A percentile compares a stretch with the other conserved stretches of the same genome.
These are phyloP conservation scores for Hanseniaspora pseudoguilliermondii DNA, from an alignment of 805 yeast genomes.

Conservation along the genomic window DNA sequence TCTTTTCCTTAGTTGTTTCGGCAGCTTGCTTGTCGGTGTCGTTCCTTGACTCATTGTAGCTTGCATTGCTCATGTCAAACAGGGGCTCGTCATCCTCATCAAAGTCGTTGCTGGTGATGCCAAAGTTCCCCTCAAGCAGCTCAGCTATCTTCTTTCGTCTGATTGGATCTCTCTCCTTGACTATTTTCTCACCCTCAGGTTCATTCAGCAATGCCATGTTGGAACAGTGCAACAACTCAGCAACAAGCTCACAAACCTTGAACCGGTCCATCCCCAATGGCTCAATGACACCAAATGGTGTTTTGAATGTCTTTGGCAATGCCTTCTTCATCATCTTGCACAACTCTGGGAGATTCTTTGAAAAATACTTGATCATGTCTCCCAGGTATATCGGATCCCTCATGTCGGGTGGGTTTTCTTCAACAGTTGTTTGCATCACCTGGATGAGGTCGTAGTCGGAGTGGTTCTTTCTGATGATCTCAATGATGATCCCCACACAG, in stretches of 20 bases:
- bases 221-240: conserved; percentile 89
- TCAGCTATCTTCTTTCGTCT: conserved; percentile 28
- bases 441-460: conserved; percentile 89
- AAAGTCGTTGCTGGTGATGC: not conserved
- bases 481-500: conserved; percentile 90
- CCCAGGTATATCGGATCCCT: conserved; percentile 91
- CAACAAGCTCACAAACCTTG: conserved; percentile 82
- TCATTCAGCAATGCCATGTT: conserved; percentile 88
- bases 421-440: conserved; percentile 66
- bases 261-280: conserved; percentile 89
- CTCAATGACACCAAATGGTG: conserved; percentile 45
- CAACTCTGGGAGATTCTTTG: conserved; percentile 48
- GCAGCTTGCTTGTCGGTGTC: not conserved
- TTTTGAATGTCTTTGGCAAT: conserved; percentile 27
- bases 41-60: not conserved
- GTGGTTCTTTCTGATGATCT: conserved; percentile 86
- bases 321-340: conserved; percentile 21
- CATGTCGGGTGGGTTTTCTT: conserved; percentile 82
- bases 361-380: conserved; percentile 62
- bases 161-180: conserved; percentile 56
- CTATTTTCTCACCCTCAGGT: conserved; percentile 51
- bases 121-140: conserved; percentile 1
- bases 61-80: conserved; percentile 6
- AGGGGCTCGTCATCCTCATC: conserved; percentile 5
- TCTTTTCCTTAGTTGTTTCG: not conserved